Evolutionary conservation across 2,329 filamentous ascomycete species (phyloP).

Genomic region (Arthrinium phaeospermum): DNA sequence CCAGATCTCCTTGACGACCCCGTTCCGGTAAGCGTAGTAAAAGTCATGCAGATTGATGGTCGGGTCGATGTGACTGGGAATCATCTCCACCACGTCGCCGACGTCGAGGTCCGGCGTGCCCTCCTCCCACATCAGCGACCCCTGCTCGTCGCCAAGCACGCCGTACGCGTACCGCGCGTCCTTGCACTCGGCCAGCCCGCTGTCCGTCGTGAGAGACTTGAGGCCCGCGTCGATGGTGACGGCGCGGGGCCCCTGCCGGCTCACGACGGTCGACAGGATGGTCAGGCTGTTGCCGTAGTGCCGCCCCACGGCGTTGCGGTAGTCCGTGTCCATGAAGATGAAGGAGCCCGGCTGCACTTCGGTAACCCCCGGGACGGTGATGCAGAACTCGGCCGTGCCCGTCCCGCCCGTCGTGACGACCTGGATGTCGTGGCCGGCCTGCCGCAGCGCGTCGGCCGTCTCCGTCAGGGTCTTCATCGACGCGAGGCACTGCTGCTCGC

Average conservation of each 20-base stretch:
- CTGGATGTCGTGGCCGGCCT: slow-evolving; percentile 47
- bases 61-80: slow-evolving; percentile 60
- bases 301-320: slow-evolving; percentile 56
- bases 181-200: slow-evolving; percentile 55
- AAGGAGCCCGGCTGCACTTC: slow-evolving; percentile 61
- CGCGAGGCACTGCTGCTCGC: slow-evolving; percentile 48
- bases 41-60: slow-evolving; percentile 58
- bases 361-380: slow-evolving; percentile 54
- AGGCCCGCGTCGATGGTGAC: slow-evolving; percentile 57
- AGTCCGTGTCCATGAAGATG: slow-evolving; percentile 64
- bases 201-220: slow-evolving; percentile 58
- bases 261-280: slow-evolving; percentile 54
- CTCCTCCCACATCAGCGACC: slow-evolving; percentile 50
- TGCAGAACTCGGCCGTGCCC: slow-evolving; percentile 59
- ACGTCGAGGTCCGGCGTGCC: slow-evolving; percentile 43
- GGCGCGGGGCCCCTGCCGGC: slow-evolving; percentile 48
- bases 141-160: slow-evolving; percentile 56
- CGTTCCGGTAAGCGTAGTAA: slow-evolving; percentile 55
- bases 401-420: slow-evolving; percentile 60
- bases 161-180: slow-evolving; percentile 48
- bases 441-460: slow-evolving; percentile 48
- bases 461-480: slow-evolving; percentile 51
- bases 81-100: slow-evolving; percentile 56
- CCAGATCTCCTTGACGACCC: slow-evolving; percentile 58
- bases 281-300: slow-evolving; percentile 56